Conservation (phyloP, 208 protist genomes). For the Leishmania arabica region DNA sequence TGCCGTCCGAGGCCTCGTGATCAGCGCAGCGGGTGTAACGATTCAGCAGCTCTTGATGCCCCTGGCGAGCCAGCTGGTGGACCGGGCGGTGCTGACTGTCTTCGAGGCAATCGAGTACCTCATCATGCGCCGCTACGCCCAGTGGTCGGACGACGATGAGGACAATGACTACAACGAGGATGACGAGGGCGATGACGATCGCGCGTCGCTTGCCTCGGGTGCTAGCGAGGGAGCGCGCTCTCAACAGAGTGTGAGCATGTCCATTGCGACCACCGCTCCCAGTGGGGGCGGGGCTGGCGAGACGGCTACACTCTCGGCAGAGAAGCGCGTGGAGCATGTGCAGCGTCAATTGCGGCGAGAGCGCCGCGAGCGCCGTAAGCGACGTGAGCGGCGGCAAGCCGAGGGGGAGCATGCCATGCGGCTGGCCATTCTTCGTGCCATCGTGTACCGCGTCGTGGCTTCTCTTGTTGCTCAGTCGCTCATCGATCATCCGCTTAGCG, state of each 20-base stretch:
- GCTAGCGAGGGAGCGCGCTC: slow-evolving; percentile 7
- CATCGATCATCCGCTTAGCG: slow-evolving; percentile 71
- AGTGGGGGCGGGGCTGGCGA: neutral
- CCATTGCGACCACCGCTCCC: neutral
- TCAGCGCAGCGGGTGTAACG: slow-evolving; percentile 39
- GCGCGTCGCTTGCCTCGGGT: slow-evolving; percentile 17
- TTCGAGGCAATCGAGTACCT: slow-evolving; percentile 77
- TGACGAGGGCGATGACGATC: slow-evolving; percentile 15
- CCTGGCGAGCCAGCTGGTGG: slow-evolving; percentile 46
- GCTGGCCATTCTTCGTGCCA: slow-evolving; percentile 61
- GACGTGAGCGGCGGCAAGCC: slow-evolving; percentile 29
- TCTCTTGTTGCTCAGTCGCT: slow-evolving; percentile 62
- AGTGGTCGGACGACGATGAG: slow-evolving; percentile 44
- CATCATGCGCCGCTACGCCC: slow-evolving; percentile 68
- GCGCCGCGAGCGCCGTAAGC: slow-evolving; percentile 10
- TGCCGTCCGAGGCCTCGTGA: slow-evolving; percentile 28
- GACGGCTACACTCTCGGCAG: neutral
- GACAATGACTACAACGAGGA: slow-evolving; percentile 30
- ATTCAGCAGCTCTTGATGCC: slow-evolving; percentile 64
- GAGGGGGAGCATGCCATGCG: slow-evolving; percentile 34
- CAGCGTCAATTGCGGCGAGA: slow-evolving; percentile 28
- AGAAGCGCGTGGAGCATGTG: slow-evolving; percentile 22
- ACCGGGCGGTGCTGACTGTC: slow-evolving; percentile 67
- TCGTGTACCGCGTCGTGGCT: slow-evolving; percentile 72
- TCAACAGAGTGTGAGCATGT: slow-evolving; percentile 8